Evolutionary conservation across 441 rosid species (phyloP).

Genomic region (Populus hybrid): DNA sequence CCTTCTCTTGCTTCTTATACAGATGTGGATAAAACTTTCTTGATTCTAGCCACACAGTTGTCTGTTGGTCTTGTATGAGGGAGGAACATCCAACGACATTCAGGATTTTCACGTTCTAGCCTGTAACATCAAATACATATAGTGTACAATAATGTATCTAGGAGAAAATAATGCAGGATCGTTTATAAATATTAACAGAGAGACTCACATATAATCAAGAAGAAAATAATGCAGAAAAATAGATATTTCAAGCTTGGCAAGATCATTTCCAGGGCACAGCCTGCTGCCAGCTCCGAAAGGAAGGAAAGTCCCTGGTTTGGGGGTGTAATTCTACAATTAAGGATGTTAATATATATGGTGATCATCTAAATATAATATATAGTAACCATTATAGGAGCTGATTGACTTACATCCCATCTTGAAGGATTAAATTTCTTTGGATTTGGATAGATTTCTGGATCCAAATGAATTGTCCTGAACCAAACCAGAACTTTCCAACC

Average conservation of each 20-base stretch:
- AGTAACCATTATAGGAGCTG: not conserved
- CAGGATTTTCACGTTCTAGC: constrained; percentile 53
- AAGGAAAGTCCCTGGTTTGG: constrained; percentile 67
- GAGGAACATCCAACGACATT: constrained; percentile 38
- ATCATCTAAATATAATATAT: not conserved
- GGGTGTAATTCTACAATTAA: constrained; percentile 36
- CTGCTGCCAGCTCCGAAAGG: constrained; percentile 90
- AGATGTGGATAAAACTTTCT: constrained; percentile 20
- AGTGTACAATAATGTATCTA: not conserved
- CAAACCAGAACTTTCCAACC: constrained; percentile 85
- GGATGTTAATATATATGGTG: not conserved
- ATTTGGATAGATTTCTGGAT: constrained; percentile 59
- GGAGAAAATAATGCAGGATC: not conserved
- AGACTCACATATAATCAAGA: constrained; percentile 53
- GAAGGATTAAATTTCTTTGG: constrained; percentile 75
- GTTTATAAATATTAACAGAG: not conserved
- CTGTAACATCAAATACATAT: constrained; percentile 24
- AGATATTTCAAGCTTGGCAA: constrained; percentile 79
- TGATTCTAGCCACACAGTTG: constrained; percentile 66
- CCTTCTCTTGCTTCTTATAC: not conserved
- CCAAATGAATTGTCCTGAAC: constrained; percentile 73
- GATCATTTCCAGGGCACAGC: constrained; percentile 86
- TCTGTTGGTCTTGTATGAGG: constrained; percentile 78
- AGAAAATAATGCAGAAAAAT: constrained; percentile 83
- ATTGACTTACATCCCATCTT: constrained; percentile 73